phyloP scores from a whole-genome alignment of 495 filamentous ascomycete genomes.

The Bathelium albidoporum region DNA sequence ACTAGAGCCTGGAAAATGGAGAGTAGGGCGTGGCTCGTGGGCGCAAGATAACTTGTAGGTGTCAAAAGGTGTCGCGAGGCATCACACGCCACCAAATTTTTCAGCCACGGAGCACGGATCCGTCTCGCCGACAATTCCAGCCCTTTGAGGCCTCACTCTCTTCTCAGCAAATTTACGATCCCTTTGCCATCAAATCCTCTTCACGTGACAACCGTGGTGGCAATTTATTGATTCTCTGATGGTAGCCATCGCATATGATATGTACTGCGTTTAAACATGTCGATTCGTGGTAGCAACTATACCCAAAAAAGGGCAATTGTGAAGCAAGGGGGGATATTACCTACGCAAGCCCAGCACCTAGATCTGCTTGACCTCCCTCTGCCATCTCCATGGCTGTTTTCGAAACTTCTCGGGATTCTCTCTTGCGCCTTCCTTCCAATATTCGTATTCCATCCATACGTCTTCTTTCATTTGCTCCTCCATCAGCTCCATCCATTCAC shows the following conservation, averaged over 20 bases:
- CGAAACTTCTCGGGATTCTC: slow-evolving; percentile 48
- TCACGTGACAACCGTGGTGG: too few species aligned
- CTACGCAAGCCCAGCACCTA: too few species aligned
- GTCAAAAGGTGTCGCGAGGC: background rate
- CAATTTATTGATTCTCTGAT: too few species aligned
- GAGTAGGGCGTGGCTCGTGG: background rate
- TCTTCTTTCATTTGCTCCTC: slow-evolving; percentile 59
- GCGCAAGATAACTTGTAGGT: background rate
- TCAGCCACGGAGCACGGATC: background rate
- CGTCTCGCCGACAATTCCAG: background rate
- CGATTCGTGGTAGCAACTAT: too few species aligned
- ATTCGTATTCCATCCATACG: slow-evolving; percentile 61
- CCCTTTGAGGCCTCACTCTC: background rate
- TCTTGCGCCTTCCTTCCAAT: slow-evolving; percentile 52
- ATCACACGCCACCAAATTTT: background rate
- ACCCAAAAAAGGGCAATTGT: too few species aligned
- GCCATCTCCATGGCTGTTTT: slow-evolving; percentile 41
- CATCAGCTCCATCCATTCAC: slow-evolving; percentile 44
- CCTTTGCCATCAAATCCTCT: background rate
- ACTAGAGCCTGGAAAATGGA: background rate
- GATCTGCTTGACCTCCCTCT: slow-evolving; percentile 41
- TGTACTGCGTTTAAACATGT: too few species aligned
- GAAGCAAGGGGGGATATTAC: too few species aligned
- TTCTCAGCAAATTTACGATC: background rate
- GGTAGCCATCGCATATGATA: too few species aligned